Evolutionary conservation across 331 rosid species (phyloP), one percentile per base, ranked within the genome.

Genomic region (Pyracantha coccinea): DNA sequence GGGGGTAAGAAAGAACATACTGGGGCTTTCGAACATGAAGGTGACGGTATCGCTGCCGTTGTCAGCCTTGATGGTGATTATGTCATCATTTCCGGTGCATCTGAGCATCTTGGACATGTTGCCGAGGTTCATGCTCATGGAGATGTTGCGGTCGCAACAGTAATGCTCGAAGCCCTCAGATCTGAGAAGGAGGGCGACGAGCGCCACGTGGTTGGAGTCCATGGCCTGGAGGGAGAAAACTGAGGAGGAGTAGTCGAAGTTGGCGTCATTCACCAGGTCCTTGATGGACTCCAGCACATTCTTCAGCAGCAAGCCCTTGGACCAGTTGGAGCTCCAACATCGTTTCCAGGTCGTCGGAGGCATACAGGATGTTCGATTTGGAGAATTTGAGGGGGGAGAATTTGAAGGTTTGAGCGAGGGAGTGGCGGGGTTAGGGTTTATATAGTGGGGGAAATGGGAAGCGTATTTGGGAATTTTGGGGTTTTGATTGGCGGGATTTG

Each of bases 181-280:
- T 32, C 99, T 84, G 81, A 94, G 97, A 1, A 92, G 86, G 2
- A 94, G 80, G 4, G 97, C 93, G 17, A 95, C 99, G 33, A 94
- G 80, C 1, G 99, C 97, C 3, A 95, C 97, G 58, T 95, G 99
- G 83, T 97, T 95, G 28, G 97, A 92, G 11, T 95, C 99, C 99
- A 94, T 94, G 83, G 99, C 99, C 75, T 95, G 99, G 15, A 95
- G 97, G 23, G 97, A 92, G 87, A 92, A 90, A 1, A 97, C 99
- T 0, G 97, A 87, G 27, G 97, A 80, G 2, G 97, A 95, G 76
- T 97, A 95, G 58, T 95, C 97, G 90, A 95, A 95, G 92, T 92
- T 95, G 6, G 99, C 99, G 20, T 92, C 99, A 81, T 74, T 95
- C 15, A 95, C 99, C 0, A 95, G 87, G 69, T 95, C 99, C 74